Percentiles rank a stretch among this genome's conserved stretches.
Evolutionary conservation across 805 yeast genomes (phyloP).

Genomic region (Wickerhamiella kazuoi): DNA sequence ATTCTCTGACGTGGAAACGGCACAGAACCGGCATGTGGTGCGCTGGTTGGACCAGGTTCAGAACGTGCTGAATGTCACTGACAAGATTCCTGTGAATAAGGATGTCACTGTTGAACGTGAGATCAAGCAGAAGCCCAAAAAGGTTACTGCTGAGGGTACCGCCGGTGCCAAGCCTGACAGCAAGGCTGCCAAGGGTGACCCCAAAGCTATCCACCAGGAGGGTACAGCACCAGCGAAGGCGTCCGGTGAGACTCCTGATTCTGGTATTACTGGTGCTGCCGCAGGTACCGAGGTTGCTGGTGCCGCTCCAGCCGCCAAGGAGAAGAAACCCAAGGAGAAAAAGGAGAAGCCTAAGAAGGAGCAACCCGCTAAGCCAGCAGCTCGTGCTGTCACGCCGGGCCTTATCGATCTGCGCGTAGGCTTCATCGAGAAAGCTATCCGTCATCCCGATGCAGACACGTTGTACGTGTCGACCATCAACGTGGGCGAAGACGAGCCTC

Average conservation of each 20-base stretch:
- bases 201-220: too few species aligned
- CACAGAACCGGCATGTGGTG: conserved; percentile 59
- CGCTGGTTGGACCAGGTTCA: conserved; percentile 91
- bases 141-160: conserved; percentile 22
- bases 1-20: conserved; percentile 41
- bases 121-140: conserved; percentile 29
- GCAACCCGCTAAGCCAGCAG: conserved; percentile 30
- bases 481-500: conserved; percentile 91
- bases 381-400: conserved; percentile 34
- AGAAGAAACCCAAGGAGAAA: conserved; percentile 11
- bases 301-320: conserved; percentile 5
- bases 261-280: conserved; percentile 28
- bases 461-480: conserved; percentile 92
- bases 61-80: conserved; percentile 38
- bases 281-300: conserved; percentile 12
- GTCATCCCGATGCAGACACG: conserved; percentile 96
- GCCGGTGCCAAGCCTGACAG: conserved; percentile 11
- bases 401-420: conserved; percentile 90
- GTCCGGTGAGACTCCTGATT: conserved; percentile 17
- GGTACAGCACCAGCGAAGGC: neutral
- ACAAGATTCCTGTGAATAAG: conserved; percentile 38
- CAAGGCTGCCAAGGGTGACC: conserved; percentile 20
- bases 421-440: conserved; percentile 85
- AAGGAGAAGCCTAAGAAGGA: conserved; percentile 22
- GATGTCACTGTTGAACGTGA: conserved; percentile 53